phyloP scores from a whole-genome alignment of 1,139 yeast genomes.

The Scheffersomyces titani region DNA sequence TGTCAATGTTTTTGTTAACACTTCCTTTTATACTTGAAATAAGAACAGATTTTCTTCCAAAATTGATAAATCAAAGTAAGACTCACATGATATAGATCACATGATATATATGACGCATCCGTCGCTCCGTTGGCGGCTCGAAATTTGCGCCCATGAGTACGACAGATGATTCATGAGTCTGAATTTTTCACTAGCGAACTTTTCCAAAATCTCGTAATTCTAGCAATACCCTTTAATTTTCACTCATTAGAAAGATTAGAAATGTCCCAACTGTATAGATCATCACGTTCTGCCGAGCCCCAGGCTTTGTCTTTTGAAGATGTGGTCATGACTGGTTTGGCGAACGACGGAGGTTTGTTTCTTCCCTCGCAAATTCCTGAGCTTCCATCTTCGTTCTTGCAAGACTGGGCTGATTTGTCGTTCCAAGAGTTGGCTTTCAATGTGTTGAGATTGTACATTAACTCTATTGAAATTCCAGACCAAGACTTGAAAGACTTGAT shows the following conservation, averaged over 20 bases:
- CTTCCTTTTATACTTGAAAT: too few relatives aligned
- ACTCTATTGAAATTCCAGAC: constrained; percentile 67
- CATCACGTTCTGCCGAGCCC: constrained; percentile 70
- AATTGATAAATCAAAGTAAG: too few relatives aligned
- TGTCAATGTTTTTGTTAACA: too few relatives aligned
- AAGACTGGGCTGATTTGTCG: constrained; percentile 69
- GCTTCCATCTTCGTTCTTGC: constrained; percentile 59
- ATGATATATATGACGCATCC: not conserved
- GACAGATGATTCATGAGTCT: not conserved
- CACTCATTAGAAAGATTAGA: not conserved
- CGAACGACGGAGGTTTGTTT: constrained; percentile 94
- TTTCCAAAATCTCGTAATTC: not conserved
- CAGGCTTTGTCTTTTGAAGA: constrained; percentile 79
- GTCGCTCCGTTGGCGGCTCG: not conserved
- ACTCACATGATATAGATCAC: not conserved
- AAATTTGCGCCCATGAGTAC: not conserved
- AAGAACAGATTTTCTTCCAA: too few relatives aligned
- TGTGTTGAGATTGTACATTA: constrained; percentile 78
- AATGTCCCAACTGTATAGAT: constrained; percentile 66
- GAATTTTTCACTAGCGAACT: not conserved
- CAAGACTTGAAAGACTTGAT: constrained; percentile 66
- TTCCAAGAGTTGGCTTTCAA: constrained; percentile 88
- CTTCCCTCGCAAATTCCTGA: constrained; percentile 82
- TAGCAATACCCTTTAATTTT: not conserved
- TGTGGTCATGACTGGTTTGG: constrained; percentile 91